Conservation (phyloP, 192 early-diverging fungal species). For the Coemansia sp. region DNA sequence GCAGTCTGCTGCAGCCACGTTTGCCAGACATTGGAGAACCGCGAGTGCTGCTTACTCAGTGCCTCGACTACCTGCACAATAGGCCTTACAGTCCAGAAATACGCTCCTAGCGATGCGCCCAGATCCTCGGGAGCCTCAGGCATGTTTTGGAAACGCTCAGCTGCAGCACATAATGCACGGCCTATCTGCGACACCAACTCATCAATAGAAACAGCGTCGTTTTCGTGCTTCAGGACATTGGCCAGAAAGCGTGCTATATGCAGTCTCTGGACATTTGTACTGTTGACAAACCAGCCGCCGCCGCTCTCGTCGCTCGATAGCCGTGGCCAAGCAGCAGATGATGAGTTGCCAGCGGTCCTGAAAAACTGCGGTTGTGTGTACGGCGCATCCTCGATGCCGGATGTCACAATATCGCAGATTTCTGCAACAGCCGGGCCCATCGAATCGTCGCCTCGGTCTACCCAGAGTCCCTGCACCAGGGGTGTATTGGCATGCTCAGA, state of each 20-base stretch:
- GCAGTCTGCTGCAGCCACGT: neutral
- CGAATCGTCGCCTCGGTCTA: neutral
- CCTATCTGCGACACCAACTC: conserved; percentile 1
- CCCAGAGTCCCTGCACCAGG: neutral
- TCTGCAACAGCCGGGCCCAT: conserved; percentile 15
- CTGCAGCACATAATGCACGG: neutral
- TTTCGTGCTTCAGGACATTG: neutral
- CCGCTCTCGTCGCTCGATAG: conserved; percentile 33
- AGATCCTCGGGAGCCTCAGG: neutral
- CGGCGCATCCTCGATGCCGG: conserved; percentile 35
- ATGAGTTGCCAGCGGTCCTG: neutral
- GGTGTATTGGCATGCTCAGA: neutral
- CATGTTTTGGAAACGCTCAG: neutral
- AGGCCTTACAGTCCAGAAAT: neutral
- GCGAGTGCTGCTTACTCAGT: conserved; percentile 5
- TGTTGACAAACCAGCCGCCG: conserved; percentile 37
- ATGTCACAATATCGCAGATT: conserved; percentile 18
- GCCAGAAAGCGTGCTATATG: conserved; percentile 10
- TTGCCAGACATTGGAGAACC: neutral
- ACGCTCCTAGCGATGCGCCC: neutral
- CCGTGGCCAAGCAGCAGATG: conserved; percentile 34
- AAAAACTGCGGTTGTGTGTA: conserved; percentile 21
- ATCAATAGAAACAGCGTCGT: neutral
- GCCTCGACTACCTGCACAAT: neutral
- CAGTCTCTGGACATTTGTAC: neutral